phyloP scores from a whole-genome alignment of 176 grass and related monocot species.

The Areca catechu region DNA sequence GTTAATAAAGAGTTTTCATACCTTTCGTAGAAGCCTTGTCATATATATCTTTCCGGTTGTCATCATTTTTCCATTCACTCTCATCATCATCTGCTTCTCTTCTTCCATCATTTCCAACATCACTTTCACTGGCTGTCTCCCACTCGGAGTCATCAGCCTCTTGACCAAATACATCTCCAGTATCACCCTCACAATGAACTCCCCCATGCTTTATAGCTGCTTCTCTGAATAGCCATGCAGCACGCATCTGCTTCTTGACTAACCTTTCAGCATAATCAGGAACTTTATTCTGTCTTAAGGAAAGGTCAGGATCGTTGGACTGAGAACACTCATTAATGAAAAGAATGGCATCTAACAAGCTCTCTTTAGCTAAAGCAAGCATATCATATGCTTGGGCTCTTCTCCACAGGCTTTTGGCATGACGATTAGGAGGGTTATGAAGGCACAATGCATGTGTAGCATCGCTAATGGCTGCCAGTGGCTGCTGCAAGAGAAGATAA shows the following conservation, averaged over 20 bases:
- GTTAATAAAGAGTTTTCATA: background rate
- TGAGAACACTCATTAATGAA: constrained; percentile 94
- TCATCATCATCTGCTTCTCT: constrained; percentile 43
- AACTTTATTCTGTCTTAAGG: constrained; percentile 90
- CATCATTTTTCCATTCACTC: constrained; percentile 59
- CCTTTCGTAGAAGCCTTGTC: constrained; percentile 49
- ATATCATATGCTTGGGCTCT: constrained; percentile 99
- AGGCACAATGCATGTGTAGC: constrained; percentile 83
- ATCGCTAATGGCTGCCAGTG: constrained; percentile 80
- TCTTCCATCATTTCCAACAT: constrained; percentile 52
- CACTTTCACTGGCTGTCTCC: constrained; percentile 87
- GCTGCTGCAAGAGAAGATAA: constrained; percentile 93
- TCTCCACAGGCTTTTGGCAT: constrained; percentile 97
- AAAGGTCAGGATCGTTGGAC: constrained; percentile 77
- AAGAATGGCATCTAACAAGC: constrained; percentile 91
- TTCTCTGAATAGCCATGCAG: constrained; percentile 95
- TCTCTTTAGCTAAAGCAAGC: constrained; percentile 93
- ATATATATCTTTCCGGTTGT: constrained; percentile 42
- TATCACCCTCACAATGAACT: constrained; percentile 54
- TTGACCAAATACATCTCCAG: constrained; percentile 68
- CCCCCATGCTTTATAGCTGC: constrained; percentile 81
- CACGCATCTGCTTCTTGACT: constrained; percentile 96
- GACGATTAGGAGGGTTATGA: constrained; percentile 75
- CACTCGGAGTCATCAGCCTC: constrained; percentile 90
- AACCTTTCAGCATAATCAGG: constrained; percentile 97